A percentile compares a stretch with the other conserved stretches of the same genome.
phyloP scores from a whole-genome alignment of 306 rosid species.

The Rosa lucieae region DNA sequence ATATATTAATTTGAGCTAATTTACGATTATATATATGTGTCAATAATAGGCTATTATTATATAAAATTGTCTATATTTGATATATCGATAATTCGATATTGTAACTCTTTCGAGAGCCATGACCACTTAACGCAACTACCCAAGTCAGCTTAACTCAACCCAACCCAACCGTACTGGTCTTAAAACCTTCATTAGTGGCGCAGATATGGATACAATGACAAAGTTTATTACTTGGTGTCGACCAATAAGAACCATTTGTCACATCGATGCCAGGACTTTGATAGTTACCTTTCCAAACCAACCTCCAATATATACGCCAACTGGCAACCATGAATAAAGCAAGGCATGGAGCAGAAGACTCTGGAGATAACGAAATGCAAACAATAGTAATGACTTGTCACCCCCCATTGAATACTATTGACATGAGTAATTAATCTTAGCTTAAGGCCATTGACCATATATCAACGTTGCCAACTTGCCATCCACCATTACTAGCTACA shows the following conservation, averaged over 20 bases:
- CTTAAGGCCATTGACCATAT: background rate
- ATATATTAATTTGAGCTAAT: too few relatives aligned
- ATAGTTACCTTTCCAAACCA: background rate
- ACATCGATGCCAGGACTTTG: background rate
- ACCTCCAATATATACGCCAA: background rate
- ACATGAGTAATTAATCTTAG: background rate
- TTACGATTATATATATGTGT: too few relatives aligned
- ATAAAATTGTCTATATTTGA: too few relatives aligned
- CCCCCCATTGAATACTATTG: background rate
- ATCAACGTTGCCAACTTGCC: background rate
- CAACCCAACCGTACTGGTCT: too few relatives aligned
- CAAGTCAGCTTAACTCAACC: too few relatives aligned
- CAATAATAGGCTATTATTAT: too few relatives aligned
- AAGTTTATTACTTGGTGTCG: background rate
- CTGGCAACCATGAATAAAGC: background rate
- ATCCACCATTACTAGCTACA: background rate
- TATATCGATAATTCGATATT: too few relatives aligned
- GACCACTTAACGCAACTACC: too few relatives aligned
- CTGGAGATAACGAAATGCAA: background rate
- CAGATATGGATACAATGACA: background rate
- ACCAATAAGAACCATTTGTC: background rate
- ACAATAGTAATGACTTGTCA: background rate
- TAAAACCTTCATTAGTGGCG: background rate
- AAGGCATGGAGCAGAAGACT: background rate
- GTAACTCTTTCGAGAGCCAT: too few relatives aligned